Evolutionary conservation across 2,329 filamentous ascomycete genomes (phyloP), one percentile per base, ranked within the genome.

Genomic region (Penicillium digitatum): DNA sequence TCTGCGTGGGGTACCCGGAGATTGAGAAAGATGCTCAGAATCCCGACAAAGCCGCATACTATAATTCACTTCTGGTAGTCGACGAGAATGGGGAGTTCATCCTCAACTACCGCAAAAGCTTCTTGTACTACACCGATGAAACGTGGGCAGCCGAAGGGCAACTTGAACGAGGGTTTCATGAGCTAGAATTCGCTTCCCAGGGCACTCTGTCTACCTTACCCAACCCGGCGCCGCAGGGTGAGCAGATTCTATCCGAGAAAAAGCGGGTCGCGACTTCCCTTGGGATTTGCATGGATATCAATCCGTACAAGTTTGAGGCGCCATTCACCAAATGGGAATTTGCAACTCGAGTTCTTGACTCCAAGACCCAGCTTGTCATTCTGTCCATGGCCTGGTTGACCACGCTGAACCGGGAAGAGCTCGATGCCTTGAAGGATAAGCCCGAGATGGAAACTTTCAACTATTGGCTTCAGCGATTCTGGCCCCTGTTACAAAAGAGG

Each of bases 51-150:
- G 58, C 65, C 11, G 76, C 68, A 38, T 74, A 78, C 60, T 87
- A 84, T 72, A 87, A 87, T 66, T 79, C 81, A 9, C 78, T 81
- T 4, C 77, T 87, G 18, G 81, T 83, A 24, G 77, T 86, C 26
- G 75, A 77, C n/a, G 78, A 82, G 3, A 61, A 67, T 0, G 84
- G 84, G 3, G 64, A 76, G n/a, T 71, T 84, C 3, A 62, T 86
- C 12, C 72, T 75, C 42, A 84, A 85, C 64, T 86, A 87, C 70
- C 81, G 83, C 59, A 87, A 87, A 68, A 77, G 78, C 11, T 86
- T 86, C 62, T 78, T 87, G 56, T 87, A 86, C 74, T 86, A 84
- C 69, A 86, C 84, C 8, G 84, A 87, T 62, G 84, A 86, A 63
- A 82, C 80, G 1, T 87, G 84, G 84, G 82, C 84, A 2, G 64